phyloP scores from a whole-genome alignment of 805 yeast species.

The Torulaspora microellipsoides region DNA sequence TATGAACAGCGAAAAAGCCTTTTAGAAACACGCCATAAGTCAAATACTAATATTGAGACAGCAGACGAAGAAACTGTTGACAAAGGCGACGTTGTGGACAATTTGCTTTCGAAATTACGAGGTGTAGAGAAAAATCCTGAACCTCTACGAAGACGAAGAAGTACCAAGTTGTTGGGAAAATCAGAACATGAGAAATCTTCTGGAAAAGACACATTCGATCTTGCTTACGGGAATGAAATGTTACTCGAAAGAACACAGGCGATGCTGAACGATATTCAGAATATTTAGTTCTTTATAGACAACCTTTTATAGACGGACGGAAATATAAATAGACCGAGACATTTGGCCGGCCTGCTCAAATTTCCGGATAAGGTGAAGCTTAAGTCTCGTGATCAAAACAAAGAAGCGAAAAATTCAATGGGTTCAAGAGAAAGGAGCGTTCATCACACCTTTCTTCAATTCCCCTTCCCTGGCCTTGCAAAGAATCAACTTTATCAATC shows the following conservation, averaged over 20 bases:
- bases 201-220: background rate
- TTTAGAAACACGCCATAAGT: slow-evolving; percentile 27
- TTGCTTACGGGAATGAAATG: slow-evolving; percentile 7
- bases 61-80: slow-evolving; percentile 5
- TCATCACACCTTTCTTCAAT: too few species aligned
- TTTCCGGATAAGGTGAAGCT: too few species aligned
- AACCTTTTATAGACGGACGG: too few species aligned
- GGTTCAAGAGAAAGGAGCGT: too few species aligned
- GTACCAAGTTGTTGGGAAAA: slow-evolving; percentile 10
- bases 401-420: too few species aligned
- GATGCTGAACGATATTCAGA: slow-evolving; percentile 27
- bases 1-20: slow-evolving; percentile 60
- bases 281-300: slow-evolving; percentile 13
- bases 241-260: slow-evolving; percentile 29
- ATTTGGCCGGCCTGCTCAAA: too few species aligned
- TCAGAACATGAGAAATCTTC: slow-evolving; percentile 1
- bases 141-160: slow-evolving; percentile 20
- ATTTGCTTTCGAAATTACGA: slow-evolving; percentile 25
- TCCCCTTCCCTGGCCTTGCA: too few species aligned
- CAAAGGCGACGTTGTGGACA: slow-evolving; percentile 25
- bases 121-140: slow-evolving; percentile 19
- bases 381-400: too few species aligned
- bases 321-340: too few species aligned
- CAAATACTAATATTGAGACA: slow-evolving; percentile 1
- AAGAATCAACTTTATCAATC: too few species aligned